Base-by-base conservation (phyloP, 1,139 yeast genomes). In the Entelexis paramagnoliae region DNA sequence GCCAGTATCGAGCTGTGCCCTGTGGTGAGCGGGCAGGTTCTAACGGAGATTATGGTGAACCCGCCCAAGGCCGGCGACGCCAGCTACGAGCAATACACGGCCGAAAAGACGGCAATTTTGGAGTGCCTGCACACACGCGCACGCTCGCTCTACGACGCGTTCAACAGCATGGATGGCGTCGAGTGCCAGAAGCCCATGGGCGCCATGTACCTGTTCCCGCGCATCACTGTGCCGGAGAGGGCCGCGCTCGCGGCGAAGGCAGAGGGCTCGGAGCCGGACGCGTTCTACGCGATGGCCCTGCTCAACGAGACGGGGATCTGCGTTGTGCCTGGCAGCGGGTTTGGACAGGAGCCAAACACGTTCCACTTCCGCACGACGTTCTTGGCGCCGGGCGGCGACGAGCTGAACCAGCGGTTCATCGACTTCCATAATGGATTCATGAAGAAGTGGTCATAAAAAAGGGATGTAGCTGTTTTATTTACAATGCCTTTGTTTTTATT, bases 151-250 rank as follows among this genome's bases (percentile, higher is more conserved):
- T 82, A 79, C 66, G 68, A 76, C 30, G 85, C 96, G 0, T 91
- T 93, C 68, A 65, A 71, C 51, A 66, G 75, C 42, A 79, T 91
- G 83, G 85, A 83, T 58, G 94, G 91, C 57, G 81, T 91, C 50
- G 67, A 76, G 26, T 88, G 96, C 67, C 87, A 86, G 68, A 77
- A 77, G 61, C 97, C 97, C 46, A 80, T 83, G 73, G 98, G 98
- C 60, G 97, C 98, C 43, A 91, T 91, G 98, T 91, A 91, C 69
- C 73, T 93, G 56, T 91, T 87, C 79, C 98, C 98, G 36, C 75
- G 72, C 58, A 72, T 91, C 59, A 67, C 77, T 45, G 72, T 93
- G 51, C 79, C 86, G 20, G 70, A 72, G 22, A 76, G 75, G 60
- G 87, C 89, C 22, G 73, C 78, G 50, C 73, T 72, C 20, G 75